These are phyloP conservation scores for Moniliella sp. DNA, from an alignment of 1,284 basidiomycete genomes.

Conservation along the genomic window DNA sequence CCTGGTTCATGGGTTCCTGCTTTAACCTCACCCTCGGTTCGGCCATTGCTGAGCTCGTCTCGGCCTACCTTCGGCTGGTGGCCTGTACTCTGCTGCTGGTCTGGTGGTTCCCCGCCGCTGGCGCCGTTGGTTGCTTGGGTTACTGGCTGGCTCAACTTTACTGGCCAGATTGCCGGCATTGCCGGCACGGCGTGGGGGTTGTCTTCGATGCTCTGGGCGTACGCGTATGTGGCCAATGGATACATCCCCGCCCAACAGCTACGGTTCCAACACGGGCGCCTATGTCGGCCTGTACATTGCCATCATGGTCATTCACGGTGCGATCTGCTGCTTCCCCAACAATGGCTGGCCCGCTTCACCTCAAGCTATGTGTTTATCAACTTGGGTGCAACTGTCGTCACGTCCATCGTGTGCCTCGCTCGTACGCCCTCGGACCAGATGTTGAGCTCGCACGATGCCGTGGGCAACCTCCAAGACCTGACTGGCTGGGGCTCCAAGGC, in stretches of 20 bases:
- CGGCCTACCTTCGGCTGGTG: constrained; percentile 60
- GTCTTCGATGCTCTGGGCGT: constrained; percentile 63
- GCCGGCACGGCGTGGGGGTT: constrained; percentile 73
- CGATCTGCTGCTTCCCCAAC: constrained; percentile 56
- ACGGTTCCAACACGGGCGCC: neutral
- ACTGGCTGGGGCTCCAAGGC: constrained; percentile 61
- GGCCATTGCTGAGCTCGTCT: constrained; percentile 30
- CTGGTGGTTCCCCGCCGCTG: constrained; percentile 21
- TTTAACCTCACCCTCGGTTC: constrained; percentile 29
- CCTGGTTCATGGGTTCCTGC: constrained; percentile 27
- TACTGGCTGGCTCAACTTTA: constrained; percentile 47
- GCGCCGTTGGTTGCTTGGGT: constrained; percentile 47
- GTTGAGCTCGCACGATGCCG: constrained; percentile 52
- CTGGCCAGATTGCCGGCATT: constrained; percentile 64
- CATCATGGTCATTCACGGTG: constrained; percentile 30
- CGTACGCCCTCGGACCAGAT: constrained; percentile 50
- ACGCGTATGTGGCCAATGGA: constrained; percentile 36
- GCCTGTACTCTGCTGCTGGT: constrained; percentile 43
- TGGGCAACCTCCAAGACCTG: constrained; percentile 44
- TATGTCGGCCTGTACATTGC: constrained; percentile 21
- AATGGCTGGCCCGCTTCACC: constrained; percentile 57
- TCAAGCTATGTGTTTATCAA: constrained; percentile 68
- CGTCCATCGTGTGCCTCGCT: constrained; percentile 63
- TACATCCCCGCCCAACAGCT: constrained; percentile 1
- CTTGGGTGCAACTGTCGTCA: constrained; percentile 42